Base-by-base conservation (phyloP, 805 yeast species). In the Ogataea ganodermae region DNA sequence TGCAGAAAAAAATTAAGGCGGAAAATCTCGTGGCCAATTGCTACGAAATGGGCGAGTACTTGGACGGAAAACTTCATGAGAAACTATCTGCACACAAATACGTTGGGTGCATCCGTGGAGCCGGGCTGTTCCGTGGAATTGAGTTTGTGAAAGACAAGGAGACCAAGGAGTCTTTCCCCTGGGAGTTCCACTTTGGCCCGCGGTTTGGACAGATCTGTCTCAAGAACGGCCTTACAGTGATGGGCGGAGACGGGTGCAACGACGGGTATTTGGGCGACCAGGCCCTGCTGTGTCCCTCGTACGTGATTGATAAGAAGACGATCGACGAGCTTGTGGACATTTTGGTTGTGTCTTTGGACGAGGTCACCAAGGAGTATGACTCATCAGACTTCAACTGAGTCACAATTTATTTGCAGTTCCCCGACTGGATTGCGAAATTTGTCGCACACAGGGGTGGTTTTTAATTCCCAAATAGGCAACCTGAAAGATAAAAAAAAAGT, bases 41-140 rank as follows among this genome's bases (percentile, higher is more conserved):
- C 46, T 65, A 62, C 33, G 63, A 64, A 27, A 66, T 66, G 32
- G 82, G 82, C 51, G 67, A 66, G 48, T 69, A 72, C 49, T 58
- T 78, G 56, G 78, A 78, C 44, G 57, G 59, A 21, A 49, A 56
- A 31, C 54, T 78, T 42, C 53, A 48, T 9, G 57, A 58, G 20
- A 58, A 65, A 46, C 57, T 74, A 12, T 50, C 56, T 22, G 59
- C 55, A 10, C 53, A 64, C 36, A 61, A 65, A 45, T 51, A 64
- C 67, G 73, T 73, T 38, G 83, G 82, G 50, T 77, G 76, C 46
- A 72, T 78, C 23, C 71, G 83, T 66, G 84, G 84, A 35, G 55
- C 71, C 48, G 83, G 83, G 48, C 75, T 78, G 8, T 79, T 79
- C 66, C 75, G 82, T 76, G 72, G 78, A 1, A 50, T 78, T 46